A percentile compares a stretch with the other conserved stretches of the same genome.
phyloP scores from a whole-genome alignment of 768 basidiomycete genomes.

The Russula sp. region DNA sequence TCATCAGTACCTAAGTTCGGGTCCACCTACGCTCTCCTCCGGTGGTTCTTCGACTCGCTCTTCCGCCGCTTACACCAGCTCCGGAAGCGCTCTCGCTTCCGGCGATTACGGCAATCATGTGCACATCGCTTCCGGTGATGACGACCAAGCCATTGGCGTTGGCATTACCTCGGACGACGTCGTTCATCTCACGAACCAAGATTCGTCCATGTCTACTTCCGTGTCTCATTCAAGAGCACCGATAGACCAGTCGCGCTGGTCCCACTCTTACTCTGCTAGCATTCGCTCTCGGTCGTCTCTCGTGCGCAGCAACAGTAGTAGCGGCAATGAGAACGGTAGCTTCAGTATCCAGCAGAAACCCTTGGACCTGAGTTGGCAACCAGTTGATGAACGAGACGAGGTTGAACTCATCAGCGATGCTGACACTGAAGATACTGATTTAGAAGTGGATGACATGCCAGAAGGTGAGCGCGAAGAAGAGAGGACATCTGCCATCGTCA shows the following conservation, averaged over 20 bases:
- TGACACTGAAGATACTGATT: conserved; percentile 42
- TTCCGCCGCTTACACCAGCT: conserved; percentile 72
- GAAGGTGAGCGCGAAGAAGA: conserved; percentile 56
- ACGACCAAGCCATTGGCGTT: conserved; percentile 50
- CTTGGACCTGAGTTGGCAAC: conserved; percentile 71
- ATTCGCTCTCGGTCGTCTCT: conserved; percentile 69
- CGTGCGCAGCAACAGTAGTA: conserved; percentile 41
- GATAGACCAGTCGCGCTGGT: conserved; percentile 65
- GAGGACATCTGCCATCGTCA: conserved; percentile 67
- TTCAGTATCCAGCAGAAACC: conserved; percentile 54
- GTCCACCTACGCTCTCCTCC: conserved; percentile 59
- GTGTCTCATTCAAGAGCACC: conserved; percentile 45
- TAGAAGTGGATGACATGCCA: conserved; percentile 37
- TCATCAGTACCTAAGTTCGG: conserved; percentile 40
- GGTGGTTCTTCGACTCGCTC: conserved; percentile 69
- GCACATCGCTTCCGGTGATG: conserved; percentile 54
- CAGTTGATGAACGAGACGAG: conserved; percentile 68
- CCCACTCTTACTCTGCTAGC: conserved; percentile 60
- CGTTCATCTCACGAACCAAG: conserved; percentile 53
- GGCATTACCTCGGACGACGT: conserved; percentile 65
- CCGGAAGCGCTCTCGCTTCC: conserved; percentile 54
- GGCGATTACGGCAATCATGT: conserved; percentile 56
- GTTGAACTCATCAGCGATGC: conserved; percentile 49
- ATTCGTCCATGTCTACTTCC: conserved; percentile 41
- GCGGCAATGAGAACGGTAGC: conserved; percentile 35